Conservation (phyloP, 2,329 filamentous ascomycete species). For the Colletotrichum camelliae region DNA sequence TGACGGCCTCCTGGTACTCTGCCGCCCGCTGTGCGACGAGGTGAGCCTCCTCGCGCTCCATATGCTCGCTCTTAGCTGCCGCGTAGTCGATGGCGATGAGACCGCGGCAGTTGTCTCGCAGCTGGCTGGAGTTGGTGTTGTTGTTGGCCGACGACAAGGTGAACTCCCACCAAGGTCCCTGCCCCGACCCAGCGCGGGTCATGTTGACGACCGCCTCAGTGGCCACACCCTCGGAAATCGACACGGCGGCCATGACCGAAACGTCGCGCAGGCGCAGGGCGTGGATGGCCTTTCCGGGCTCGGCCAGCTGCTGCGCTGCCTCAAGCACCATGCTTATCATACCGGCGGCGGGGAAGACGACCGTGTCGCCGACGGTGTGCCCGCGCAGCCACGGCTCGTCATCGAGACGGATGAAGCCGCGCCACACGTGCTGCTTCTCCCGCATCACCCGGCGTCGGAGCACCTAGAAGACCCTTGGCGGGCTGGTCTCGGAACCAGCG, state of each 20-base stretch:
- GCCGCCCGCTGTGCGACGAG: neutral
- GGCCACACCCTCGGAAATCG: neutral
- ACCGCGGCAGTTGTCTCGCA: neutral
- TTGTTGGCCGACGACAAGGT: conserved; percentile 2
- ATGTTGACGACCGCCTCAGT: neutral
- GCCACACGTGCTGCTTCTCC: conserved; percentile 26
- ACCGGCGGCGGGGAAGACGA: conserved; percentile 35
- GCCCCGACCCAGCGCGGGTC: neutral
- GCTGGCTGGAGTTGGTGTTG: neutral
- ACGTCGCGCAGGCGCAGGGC: neutral
- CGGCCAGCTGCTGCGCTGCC: conserved; percentile 2
- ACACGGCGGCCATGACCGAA: neutral
- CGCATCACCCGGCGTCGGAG: conserved; percentile 39
- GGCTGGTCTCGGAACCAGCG: neutral
- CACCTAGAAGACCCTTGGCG: neutral
- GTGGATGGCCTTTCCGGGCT: neutral
- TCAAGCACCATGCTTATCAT: conserved; percentile 41
- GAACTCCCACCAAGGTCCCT: conserved; percentile 5
- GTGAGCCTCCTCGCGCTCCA: neutral
- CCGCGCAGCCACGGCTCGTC: conserved; percentile 43
- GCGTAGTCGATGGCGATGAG: neutral
- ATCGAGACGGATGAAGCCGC: neutral
- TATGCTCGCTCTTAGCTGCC: neutral
- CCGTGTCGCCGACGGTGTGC: conserved; percentile 46
- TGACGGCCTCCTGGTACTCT: neutral